Percentiles rank a stretch among this genome's conserved stretches.
Conservation (phyloP, 2,329 filamentous ascomycete genomes). For the Trichoderma sp. region DNA sequence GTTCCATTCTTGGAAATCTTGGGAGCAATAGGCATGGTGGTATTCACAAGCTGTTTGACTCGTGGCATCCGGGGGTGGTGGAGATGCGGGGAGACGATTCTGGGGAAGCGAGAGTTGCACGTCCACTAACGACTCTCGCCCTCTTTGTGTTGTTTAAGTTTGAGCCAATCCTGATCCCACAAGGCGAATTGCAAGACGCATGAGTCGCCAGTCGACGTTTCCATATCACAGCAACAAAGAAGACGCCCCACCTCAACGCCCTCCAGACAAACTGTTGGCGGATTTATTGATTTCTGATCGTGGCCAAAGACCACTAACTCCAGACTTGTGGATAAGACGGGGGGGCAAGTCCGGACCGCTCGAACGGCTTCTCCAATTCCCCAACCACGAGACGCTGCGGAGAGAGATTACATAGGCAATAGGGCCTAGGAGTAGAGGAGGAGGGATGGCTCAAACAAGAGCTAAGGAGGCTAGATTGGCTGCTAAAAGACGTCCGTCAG, state of each 20-base stretch:
- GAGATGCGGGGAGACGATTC: conserved; percentile 3
- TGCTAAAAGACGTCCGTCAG: not conserved
- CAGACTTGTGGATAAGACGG: not conserved
- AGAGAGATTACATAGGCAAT: not conserved
- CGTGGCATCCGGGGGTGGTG: not conserved
- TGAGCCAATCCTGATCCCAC: not conserved
- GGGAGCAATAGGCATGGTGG: not conserved
- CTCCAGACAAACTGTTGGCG: not conserved
- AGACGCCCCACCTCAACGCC: not conserved
- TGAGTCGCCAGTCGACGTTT: not conserved
- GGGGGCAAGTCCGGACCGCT: not conserved
- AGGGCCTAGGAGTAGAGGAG: not conserved
- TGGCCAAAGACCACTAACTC: not conserved
- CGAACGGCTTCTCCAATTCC: not conserved
- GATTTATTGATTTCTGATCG: not conserved
- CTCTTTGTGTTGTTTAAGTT: not conserved
- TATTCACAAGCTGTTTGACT: not conserved
- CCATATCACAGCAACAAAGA: not conserved
- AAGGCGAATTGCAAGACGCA: not conserved
- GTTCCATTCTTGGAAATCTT: not conserved
- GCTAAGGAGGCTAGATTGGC: not conserved
- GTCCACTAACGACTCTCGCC: not conserved
- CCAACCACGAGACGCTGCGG: not conserved
- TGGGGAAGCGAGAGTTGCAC: conserved; percentile 1
- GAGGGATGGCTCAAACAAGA: not conserved